These are phyloP conservation scores for Stagonosporopsis tanaceti DNA, from an alignment of 2,329 filamentous ascomycete species.

Conservation along the genomic window DNA sequence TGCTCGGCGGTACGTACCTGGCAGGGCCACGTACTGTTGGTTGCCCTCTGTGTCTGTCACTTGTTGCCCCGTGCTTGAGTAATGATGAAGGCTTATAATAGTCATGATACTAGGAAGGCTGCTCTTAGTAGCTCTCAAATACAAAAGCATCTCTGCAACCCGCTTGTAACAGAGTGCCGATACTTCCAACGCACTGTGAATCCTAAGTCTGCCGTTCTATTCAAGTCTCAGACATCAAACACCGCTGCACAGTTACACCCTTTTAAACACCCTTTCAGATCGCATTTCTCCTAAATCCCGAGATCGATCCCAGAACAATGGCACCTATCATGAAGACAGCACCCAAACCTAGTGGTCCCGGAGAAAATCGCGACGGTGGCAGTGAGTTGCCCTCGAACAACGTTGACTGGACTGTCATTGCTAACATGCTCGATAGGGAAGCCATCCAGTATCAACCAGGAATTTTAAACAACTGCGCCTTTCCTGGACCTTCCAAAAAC, in stretches of 20 bases:
- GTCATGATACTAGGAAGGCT: slow-evolving; percentile 24
- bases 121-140: slow-evolving; percentile 25
- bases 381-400: slow-evolving; percentile 25
- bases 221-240: slow-evolving; percentile 32
- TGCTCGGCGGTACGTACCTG: slow-evolving; percentile 34
- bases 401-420: neutral
- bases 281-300: slow-evolving; percentile 11
- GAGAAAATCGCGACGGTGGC: slow-evolving; percentile 31
- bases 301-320: slow-evolving; percentile 20
- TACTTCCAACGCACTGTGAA: slow-evolving; percentile 30
- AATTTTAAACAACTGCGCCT: slow-evolving; percentile 27
- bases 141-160: slow-evolving; percentile 31
- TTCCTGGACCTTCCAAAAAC: slow-evolving; percentile 9
- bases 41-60: slow-evolving; percentile 43
- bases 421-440: slow-evolving; percentile 28
- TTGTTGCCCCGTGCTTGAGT: slow-evolving; percentile 38
- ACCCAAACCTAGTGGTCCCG: slow-evolving; percentile 20
- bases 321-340: slow-evolving; percentile 22
- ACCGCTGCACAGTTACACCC: slow-evolving; percentile 25
- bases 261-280: slow-evolving; percentile 25
- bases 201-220: slow-evolving; percentile 23
- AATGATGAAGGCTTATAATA: slow-evolving; percentile 31
- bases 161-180: slow-evolving; percentile 30
- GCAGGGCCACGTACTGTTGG: slow-evolving; percentile 43
- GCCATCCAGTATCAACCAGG: slow-evolving; percentile 20